Evolutionary conservation across 2,329 filamentous ascomycete genomes (phyloP), one percentile per base, ranked within the genome.

Genomic region (Chrysosporium keratinophilum): DNA sequence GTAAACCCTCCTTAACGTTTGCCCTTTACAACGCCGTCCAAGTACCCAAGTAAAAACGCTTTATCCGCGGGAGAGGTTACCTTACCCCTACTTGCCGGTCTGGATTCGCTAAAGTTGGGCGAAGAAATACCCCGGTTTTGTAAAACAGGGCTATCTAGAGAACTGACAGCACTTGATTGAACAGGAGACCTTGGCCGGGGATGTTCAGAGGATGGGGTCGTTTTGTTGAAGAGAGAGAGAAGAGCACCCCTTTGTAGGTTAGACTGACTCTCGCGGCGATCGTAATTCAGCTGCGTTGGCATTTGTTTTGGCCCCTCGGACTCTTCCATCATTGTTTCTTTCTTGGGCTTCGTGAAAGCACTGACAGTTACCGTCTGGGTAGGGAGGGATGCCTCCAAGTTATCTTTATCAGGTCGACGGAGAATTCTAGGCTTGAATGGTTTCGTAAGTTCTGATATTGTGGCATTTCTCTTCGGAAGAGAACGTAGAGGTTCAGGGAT

Each of bases 21-120:
- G 33, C 68, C 70, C 57, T 75, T 74, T 1, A 70, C 73, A 55
- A 78, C 74, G 54, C 74, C 74, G 58, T 87, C 80, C 62, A 94
- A 71, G 64, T 88, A 93, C 9, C 80, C 84, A 50, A 93, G 74
- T 64, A 94, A 71, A 62, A 93, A 93, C 14, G 77, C 83, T 64
- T 86, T 84, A 60, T 93, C 83, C 0, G 81, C 84, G 0, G 85
- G 79, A 3, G 83, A 85, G 15, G 72, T 70, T 41, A 65, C 58
- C n/a, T 59, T 64, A 54, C 9, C 43, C 23, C 20, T 47, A 78
- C 15, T 59, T 59, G 14, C 52, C 52, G n/a, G 61, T 56, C 12
- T 60, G 57, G 33, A 55, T 12, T 55, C 62, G 47, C 55, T 58
- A 15, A 33, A 48, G 39, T 31, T 48, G n/a, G 57, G 57, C 2